phyloP scores from a whole-genome alignment of 2,329 filamentous ascomycete species.

The Penicillium corylophilum region DNA sequence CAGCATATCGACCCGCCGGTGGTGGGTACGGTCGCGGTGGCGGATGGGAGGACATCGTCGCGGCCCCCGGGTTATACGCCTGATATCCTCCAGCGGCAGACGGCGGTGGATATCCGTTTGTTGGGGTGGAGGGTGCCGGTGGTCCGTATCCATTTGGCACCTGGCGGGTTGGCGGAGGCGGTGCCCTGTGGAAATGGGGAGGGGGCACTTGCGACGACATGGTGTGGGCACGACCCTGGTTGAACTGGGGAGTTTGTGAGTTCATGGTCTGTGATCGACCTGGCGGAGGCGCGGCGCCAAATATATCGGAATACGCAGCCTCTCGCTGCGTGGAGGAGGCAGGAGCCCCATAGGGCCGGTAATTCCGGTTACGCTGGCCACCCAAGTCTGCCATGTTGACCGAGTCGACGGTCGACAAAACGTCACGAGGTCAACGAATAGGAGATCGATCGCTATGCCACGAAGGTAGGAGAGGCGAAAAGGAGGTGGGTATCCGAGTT shows the following conservation, averaged over 20 bases:
- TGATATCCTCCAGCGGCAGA: constrained; percentile 43
- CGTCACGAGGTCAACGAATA: constrained; percentile 3
- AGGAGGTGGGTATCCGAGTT: constrained; percentile 20
- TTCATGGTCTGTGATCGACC: constrained; percentile 96
- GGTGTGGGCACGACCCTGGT: constrained; percentile 73
- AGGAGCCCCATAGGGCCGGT: constrained; percentile 57
- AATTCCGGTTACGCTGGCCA: constrained; percentile 61
- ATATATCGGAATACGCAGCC: constrained; percentile 94
- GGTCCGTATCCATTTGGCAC: constrained; percentile 46
- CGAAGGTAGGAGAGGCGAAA: constrained; percentile 9
- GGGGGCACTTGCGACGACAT: constrained; percentile 60
- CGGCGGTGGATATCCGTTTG: constrained; percentile 39
- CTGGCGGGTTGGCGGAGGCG: constrained; percentile 45
- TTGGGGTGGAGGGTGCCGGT: constrained; percentile 31
- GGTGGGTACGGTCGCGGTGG: constrained; percentile 59
- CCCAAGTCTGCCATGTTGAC: constrained; percentile 62
- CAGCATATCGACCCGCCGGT: constrained; percentile 58
- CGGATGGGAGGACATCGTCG: constrained; percentile 49
- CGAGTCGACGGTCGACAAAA: constrained; percentile 4
- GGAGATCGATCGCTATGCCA: constrained; percentile 4
- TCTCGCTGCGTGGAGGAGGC: constrained; percentile 70
- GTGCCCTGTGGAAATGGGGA: constrained; percentile 44
- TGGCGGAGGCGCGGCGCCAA: constrained; percentile 79
- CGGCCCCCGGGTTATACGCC: constrained; percentile 35
- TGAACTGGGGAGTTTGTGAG: constrained; percentile 65